A percentile compares a stretch with the other conserved stretches of the same genome.
Evolutionary conservation across 202 grass and related monocot genomes (phyloP).

Genomic region (Zizania palustris): DNA sequence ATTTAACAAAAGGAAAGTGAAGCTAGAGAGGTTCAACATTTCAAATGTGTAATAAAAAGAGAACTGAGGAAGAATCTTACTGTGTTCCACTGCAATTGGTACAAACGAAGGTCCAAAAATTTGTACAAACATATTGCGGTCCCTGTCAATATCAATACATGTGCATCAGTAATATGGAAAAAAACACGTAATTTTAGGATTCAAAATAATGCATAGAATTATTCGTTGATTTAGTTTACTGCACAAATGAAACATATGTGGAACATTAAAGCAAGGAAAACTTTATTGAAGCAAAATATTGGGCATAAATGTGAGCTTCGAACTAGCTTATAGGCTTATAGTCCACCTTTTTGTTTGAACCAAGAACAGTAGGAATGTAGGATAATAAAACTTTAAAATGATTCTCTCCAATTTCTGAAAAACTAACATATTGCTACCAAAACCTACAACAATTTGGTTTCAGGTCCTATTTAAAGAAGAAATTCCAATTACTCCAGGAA

Average conservation of each 20-base stretch:
- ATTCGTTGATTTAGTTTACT: conserved; percentile 15
- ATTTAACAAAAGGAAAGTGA: conserved; percentile 31
- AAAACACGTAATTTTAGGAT: conserved; percentile 31
- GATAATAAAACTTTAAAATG: too few species aligned
- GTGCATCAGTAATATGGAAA: conserved; percentile 41
- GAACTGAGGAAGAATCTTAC: conserved; percentile 63
- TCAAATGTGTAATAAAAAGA: conserved; percentile 37
- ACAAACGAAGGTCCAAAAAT: conserved; percentile 97
- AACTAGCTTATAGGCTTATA: not conserved
- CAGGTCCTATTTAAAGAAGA: too few species aligned
- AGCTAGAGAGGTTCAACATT: conserved; percentile 9
- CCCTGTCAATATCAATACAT: conserved; percentile 78
- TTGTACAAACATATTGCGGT: conserved; percentile 96
- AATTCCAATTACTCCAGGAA: too few species aligned
- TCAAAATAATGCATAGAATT: not conserved
- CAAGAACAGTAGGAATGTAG: too few species aligned
- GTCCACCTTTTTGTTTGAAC: not conserved
- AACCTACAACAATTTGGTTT: too few species aligned
- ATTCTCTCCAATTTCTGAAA: too few species aligned
- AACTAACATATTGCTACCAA: too few species aligned
- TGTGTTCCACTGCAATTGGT: conserved; percentile 98
- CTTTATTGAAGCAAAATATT: conserved; percentile 5
- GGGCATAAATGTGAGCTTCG: not conserved
- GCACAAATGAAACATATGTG: conserved; percentile 34
- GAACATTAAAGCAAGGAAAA: conserved; percentile 10